Evolutionary conservation across 2,329 filamentous ascomycete genomes (phyloP).

Genomic region (Paraconiothyrium brasiliense): DNA sequence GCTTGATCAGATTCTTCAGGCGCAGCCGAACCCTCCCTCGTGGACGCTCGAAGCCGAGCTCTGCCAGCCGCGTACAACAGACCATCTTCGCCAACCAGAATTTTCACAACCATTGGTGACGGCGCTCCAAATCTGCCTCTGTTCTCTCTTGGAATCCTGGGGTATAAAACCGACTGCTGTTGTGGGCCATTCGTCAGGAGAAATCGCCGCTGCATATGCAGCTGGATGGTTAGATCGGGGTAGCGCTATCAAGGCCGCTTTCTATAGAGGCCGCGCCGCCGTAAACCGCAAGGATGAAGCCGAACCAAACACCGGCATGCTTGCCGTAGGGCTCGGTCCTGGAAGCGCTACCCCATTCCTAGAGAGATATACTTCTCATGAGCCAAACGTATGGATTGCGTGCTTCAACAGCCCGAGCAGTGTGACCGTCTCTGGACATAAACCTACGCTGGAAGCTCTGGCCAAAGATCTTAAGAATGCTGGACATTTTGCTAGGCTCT

Average conservation of each 20-base stretch:
- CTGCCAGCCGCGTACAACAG: background rate
- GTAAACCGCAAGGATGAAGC: background rate
- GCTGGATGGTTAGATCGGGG: slow-evolving; percentile 22
- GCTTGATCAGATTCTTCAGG: slow-evolving; percentile 19
- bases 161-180: slow-evolving; percentile 18
- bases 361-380: background rate
- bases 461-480: slow-evolving; percentile 1
- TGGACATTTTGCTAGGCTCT: slow-evolving; percentile 25
- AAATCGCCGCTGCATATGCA: slow-evolving; percentile 38
- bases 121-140: slow-evolving; percentile 28
- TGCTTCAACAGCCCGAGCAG: slow-evolving; percentile 49
- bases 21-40: slow-evolving; percentile 17
- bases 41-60: slow-evolving; percentile 27
- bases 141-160: slow-evolving; percentile 24
- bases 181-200: slow-evolving; percentile 37
- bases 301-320: slow-evolving; percentile 26
- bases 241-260: slow-evolving; percentile 26
- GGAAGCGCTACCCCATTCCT: slow-evolving; percentile 17
- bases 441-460: slow-evolving; percentile 43
- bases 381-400: slow-evolving; percentile 18
- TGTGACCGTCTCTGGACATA: slow-evolving; percentile 53
- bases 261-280: slow-evolving; percentile 6
- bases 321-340: slow-evolving; percentile 31
- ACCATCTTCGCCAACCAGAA: slow-evolving; percentile 14
- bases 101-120: slow-evolving; percentile 30